Percentiles rank a stretch among this genome's conserved stretches.
These are phyloP conservation scores for Cercospora beticola DNA, from an alignment of 2,329 filamentous ascomycete species.

Conservation along the genomic window DNA sequence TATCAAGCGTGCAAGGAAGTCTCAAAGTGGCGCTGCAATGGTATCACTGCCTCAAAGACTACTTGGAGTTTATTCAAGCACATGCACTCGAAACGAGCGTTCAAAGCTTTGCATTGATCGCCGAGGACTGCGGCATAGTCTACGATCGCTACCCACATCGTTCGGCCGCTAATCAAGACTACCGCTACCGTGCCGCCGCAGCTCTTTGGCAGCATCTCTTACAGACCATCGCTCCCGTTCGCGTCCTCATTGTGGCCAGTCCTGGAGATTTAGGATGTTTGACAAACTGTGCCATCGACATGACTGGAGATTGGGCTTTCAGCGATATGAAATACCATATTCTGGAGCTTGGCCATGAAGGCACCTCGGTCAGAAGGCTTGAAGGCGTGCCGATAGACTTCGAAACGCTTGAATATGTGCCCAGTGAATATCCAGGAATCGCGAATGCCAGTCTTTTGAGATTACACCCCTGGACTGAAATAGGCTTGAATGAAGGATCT, in stretches of 20 bases:
- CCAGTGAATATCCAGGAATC: constrained; percentile 23
- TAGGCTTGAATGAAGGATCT: constrained; percentile 73
- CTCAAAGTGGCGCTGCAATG: constrained; percentile 24
- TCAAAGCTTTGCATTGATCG: constrained; percentile 50
- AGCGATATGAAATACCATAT: constrained; percentile 38
- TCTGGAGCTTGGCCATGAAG: constrained; percentile 25
- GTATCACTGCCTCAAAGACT: constrained; percentile 29
- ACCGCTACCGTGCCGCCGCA: constrained; percentile 29
- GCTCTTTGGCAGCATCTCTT: constrained; percentile 58
- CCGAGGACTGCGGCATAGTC: constrained; percentile 27
- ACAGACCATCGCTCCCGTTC: constrained; percentile 50
- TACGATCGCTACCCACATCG: constrained; percentile 40
- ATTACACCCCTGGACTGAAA: constrained; percentile 62
- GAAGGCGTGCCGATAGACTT: neutral
- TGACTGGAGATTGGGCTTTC: constrained; percentile 42
- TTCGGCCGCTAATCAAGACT: constrained; percentile 34
- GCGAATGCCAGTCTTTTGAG: constrained; percentile 51
- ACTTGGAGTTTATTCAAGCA: constrained; percentile 26
- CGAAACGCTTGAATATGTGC: constrained; percentile 15
- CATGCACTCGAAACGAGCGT: constrained; percentile 34
- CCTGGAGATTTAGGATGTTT: constrained; percentile 63
- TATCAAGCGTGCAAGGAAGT: constrained; percentile 7
- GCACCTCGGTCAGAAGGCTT: neutral
- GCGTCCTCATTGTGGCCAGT: constrained; percentile 52
- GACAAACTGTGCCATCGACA: constrained; percentile 57